Evolutionary conservation across 331 rosid genomes (phyloP).

Genomic region (Ulmus americana): DNA sequence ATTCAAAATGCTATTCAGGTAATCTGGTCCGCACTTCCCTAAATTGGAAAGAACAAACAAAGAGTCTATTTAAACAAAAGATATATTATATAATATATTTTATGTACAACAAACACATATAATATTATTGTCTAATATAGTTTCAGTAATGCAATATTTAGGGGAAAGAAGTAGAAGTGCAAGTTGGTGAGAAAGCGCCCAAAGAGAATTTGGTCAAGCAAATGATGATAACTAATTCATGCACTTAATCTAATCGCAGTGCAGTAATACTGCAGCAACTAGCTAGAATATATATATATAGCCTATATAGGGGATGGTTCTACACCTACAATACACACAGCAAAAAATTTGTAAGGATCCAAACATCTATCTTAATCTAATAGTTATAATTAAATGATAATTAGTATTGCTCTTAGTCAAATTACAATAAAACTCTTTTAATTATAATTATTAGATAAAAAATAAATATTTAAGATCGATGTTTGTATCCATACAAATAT

Average conservation of each 20-base stretch:
- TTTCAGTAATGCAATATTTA: not conserved
- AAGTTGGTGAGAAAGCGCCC: constrained; percentile 24
- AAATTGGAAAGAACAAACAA: constrained; percentile 6
- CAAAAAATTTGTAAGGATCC: too few relatives aligned
- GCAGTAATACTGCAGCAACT: not conserved
- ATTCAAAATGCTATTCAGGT: not conserved
- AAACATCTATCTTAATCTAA: too few relatives aligned
- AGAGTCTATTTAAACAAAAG: not conserved
- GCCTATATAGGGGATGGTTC: constrained; percentile 2
- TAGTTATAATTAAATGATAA: too few relatives aligned
- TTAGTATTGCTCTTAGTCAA: too few relatives aligned
- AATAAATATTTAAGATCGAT: too few relatives aligned
- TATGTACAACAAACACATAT: too few relatives aligned
- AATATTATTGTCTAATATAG: not conserved
- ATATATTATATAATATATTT: not conserved
- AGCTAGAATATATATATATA: not conserved
- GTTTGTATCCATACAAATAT: too few relatives aligned
- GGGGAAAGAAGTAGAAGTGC: constrained; percentile 20
- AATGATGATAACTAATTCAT: constrained; percentile 30
- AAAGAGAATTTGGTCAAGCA: constrained; percentile 19
- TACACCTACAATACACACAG: too few relatives aligned
- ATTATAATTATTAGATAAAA: too few relatives aligned
- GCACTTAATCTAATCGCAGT: constrained; percentile 17
- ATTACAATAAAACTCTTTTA: too few relatives aligned
- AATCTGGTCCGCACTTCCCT: not conserved